phyloP scores from a whole-genome alignment of 306 rosid species.

The Arachis stenosperma region DNA sequence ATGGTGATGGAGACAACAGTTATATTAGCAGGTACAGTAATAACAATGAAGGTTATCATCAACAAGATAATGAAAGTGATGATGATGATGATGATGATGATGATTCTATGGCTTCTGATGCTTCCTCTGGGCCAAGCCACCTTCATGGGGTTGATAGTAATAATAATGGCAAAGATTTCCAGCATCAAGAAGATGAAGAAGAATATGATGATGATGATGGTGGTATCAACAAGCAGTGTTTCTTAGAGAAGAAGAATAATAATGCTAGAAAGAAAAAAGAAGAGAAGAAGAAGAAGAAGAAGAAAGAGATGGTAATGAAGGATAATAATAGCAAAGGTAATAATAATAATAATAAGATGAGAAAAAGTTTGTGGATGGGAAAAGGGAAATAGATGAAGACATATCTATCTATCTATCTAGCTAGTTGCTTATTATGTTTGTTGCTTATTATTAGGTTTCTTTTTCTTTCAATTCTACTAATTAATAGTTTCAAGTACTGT shows the following conservation, averaged over 20 bases:
- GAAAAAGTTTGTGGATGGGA: slow-evolving; percentile 40
- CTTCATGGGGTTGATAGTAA: slow-evolving; percentile 35
- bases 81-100: slow-evolving; percentile 65
- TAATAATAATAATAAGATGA: slow-evolving; percentile 45
- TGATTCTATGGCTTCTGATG: slow-evolving; percentile 99
- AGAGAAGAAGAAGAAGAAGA: slow-evolving; percentile 44
- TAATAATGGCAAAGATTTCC: slow-evolving; percentile 32
- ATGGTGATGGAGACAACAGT: slow-evolving; percentile 16
- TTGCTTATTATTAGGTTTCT: too few species aligned
- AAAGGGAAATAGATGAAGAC: slow-evolving; percentile 39
- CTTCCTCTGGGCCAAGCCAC: slow-evolving; percentile 85
- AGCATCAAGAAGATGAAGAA: slow-evolving; percentile 1
- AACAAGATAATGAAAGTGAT: slow-evolving; percentile 45
- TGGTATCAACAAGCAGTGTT: slow-evolving; percentile 20
- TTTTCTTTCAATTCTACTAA: too few species aligned
- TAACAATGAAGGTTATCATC: slow-evolving; percentile 23
- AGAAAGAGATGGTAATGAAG: slow-evolving; percentile 36
- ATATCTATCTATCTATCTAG: too few species aligned
- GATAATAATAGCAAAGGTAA: slow-evolving; percentile 44
- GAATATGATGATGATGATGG: slow-evolving; percentile 33
- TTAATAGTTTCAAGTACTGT: too few species aligned
- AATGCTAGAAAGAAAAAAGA: slow-evolving; percentile 38
- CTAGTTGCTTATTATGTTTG: too few species aligned
- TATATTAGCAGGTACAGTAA: neutral
- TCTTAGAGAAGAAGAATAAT: slow-evolving; percentile 39